Base-by-base conservation (phyloP, 2,329 filamentous ascomycete species). In the Achaetomium macrosporum region DNA sequence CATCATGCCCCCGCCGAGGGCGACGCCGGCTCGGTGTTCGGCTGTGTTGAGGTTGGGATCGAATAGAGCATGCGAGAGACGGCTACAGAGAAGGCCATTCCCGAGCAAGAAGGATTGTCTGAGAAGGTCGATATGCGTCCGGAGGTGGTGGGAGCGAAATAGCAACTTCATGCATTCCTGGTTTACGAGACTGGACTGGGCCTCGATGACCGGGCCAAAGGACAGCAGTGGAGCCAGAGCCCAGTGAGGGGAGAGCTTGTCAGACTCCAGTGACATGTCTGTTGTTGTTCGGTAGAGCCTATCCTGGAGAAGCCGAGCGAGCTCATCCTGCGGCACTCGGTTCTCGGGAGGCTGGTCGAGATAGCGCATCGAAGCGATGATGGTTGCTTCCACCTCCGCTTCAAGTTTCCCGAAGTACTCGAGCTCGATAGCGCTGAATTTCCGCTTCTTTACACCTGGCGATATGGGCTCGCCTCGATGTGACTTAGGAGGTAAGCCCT, bases 51-150 rank as follows among this genome's bases (percentile, higher is more conserved):
- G 77, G 20, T 95, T 84, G 0, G 90, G 83, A 55, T 91, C 87
- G 63, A 97, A 97, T 0, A 99, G 75, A 1, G 90, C 87, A 50
- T 90, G 84, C 0, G 88, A 86, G 1, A 99, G 76, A 1, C 85
- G 83, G 47, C 85, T 86, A 48, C 86, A 84, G 66, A 96, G 96
- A 15, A 88, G 76, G 6, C 90, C 90, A 61, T 93, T 90, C 2
- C 90, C 87, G 7, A 97, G 75, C 1, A 97, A 77, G 48, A 95
- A 88, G 59, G 93, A 96, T 41, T 85, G 80, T 54, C 82, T 82
- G 63, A 95, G 90, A 1, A 95, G 65, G 5, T 76, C 75, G 0
- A 97, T 71, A 64, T 97, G 90, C 1, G 79, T 73, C 15, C 82
- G 79, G 4, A 99, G 70, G 10, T 82, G 74, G 64, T 95, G 88